Base-by-base conservation (phyloP, 495 filamentous ascomycete species). In the Tuber indicum region DNA sequence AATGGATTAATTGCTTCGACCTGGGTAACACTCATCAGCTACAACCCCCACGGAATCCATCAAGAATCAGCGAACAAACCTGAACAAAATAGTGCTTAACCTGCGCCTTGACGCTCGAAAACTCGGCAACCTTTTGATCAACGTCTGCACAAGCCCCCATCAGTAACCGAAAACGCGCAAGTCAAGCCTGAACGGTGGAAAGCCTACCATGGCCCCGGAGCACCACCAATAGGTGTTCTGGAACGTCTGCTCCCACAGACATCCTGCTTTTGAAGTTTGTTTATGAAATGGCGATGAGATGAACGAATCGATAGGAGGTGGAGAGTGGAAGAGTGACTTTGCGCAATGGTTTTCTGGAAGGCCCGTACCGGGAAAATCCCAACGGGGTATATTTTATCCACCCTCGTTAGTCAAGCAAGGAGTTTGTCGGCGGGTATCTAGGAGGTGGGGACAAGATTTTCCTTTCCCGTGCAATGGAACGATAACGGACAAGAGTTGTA, bases 1-100 rank as follows among this genome's bases (percentile, higher is more conserved):
- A 84, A 47, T 43, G 80, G 75, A 62, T 72, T 75, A 62, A 84
- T 84, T 71, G 82, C 82, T 76, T 83, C 82, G 4, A 77, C 73
- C 82, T 83, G 52, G 46, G 17, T 71, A 42, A 47, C 12, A 12
- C 44, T 32, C 23, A 52, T 73, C n/a, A 73, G 72, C 39, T 66
- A 66, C 58, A 66, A 66, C 58, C 58, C 26, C 32, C 58, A 36
- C 12, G 12, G 14, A 66, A 66, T 66, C 43, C 39, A 14, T 39
- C 69, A 36, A 42, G 76, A 62, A 46, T 45, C 41, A 36, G 14
- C 6, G 47, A 39, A 19, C 69, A 71, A 79, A 83, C 82, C 74
- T 83, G 82, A 49, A 84, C 82, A 71, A 75, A 70, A n/a, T 80
- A 74, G 74, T 84, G 82, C 62, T 84, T 84, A 43, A 84, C 77